Conservation (phyloP, 2,329 filamentous ascomycete species). For the Paramyrothecium sp. region DNA sequence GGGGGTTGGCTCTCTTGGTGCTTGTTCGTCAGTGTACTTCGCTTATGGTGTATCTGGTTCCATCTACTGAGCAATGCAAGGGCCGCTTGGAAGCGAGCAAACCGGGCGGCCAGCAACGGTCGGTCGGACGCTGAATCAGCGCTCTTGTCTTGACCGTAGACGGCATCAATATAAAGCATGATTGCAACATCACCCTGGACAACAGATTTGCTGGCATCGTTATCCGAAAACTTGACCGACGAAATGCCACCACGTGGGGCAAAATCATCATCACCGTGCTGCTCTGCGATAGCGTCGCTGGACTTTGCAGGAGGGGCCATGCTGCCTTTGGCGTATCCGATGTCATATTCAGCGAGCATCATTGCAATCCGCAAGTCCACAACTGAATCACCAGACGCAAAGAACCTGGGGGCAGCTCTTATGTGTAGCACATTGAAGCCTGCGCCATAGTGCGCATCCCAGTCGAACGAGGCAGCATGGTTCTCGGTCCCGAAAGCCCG, state of each 20-base stretch:
- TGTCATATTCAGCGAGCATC: slow-evolving; percentile 46
- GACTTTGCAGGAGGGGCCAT: slow-evolving; percentile 15
- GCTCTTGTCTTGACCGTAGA: slow-evolving; percentile 36
- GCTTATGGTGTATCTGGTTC: slow-evolving; percentile 16
- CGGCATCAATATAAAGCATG: slow-evolving; percentile 60
- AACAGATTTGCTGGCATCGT: slow-evolving; percentile 44
- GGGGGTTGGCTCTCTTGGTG: no score
- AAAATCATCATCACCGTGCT: not conserved
- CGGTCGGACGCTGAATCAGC: slow-evolving; percentile 15
- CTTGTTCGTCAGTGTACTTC: not conserved
- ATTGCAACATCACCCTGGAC: slow-evolving; percentile 52
- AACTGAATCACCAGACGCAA: slow-evolving; percentile 43
- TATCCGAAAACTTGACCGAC: slow-evolving; percentile 53
- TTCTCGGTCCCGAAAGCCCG: slow-evolving; percentile 85
- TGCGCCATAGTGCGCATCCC: slow-evolving; percentile 70
- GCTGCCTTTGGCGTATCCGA: slow-evolving; percentile 46
- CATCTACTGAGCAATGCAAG: slow-evolving; percentile 34
- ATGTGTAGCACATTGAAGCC: slow-evolving; percentile 85
- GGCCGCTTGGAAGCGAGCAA: slow-evolving; percentile 40
- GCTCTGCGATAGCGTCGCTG: not conserved
- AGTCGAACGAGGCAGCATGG: slow-evolving; percentile 67
- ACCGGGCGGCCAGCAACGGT: slow-evolving; percentile 31
- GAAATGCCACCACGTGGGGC: slow-evolving; percentile 6
- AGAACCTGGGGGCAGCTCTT: slow-evolving; percentile 48
- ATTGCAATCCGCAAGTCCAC: slow-evolving; percentile 49